A percentile compares a stretch with the other conserved stretches of the same genome.
Evolutionary conservation across 2,329 filamentous ascomycete genomes (phyloP).

Genomic region (Lasiodiplodia theobromae): DNA sequence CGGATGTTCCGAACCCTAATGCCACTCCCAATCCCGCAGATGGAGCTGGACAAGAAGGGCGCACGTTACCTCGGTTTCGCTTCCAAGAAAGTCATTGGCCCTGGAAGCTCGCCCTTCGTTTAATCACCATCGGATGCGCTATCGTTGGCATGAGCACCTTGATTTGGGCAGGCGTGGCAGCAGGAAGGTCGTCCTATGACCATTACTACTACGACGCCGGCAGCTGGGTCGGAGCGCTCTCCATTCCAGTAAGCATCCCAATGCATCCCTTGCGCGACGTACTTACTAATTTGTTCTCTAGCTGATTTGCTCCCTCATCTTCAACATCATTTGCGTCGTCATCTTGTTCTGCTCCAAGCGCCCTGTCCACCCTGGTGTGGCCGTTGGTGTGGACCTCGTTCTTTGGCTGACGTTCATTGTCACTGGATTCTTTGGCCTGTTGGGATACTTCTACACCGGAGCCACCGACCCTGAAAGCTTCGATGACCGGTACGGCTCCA

Average conservation of each 20-base stretch:
- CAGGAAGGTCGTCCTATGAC: background rate
- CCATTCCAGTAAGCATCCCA: conserved; percentile 37
- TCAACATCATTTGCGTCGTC: conserved; percentile 39
- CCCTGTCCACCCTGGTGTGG: conserved; percentile 44
- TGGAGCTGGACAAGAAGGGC: background rate
- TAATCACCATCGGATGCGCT: background rate
- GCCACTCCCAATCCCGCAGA: background rate
- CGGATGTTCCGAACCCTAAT: background rate
- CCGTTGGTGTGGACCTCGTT: conserved; percentile 45
- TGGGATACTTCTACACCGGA: conserved; percentile 32
- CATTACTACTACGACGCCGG: background rate
- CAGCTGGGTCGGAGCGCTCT: conserved; percentile 2
- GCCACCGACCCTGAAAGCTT: conserved; percentile 1
- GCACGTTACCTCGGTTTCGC: background rate
- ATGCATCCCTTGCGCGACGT: background rate
- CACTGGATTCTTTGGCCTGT: conserved; percentile 39
- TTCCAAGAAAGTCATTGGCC: background rate
- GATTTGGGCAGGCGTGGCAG: background rate
- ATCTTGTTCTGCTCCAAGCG: conserved; percentile 36
- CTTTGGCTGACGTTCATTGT: conserved; percentile 44
- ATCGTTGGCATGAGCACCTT: conserved; percentile 10
- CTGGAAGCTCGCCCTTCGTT: conserved; percentile 6
- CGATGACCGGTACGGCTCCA: conserved; percentile 36
- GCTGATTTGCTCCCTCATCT: conserved; percentile 41
- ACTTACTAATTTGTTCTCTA: background rate